Evolutionary conservation across 495 filamentous ascomycete genomes (phyloP), one percentile per base, ranked within the genome.

Genomic region (Podospora appendiculata): DNA sequence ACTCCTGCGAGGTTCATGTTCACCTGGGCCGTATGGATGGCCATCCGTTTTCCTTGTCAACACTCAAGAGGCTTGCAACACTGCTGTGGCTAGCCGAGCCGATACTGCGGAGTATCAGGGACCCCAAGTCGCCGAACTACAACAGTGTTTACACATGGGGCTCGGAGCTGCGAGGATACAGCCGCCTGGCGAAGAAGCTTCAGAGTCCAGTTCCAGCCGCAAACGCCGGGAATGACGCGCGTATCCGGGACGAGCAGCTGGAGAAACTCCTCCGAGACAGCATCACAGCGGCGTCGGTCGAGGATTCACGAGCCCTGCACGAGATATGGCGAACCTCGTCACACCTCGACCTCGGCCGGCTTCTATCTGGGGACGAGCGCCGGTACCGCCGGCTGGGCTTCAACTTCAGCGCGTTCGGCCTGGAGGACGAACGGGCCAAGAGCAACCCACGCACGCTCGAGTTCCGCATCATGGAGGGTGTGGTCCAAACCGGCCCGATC

Each of bases 381-480:
- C 58, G 47, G 46, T 60, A 59, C 51, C 55, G 63, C 4, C 54
- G 65, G 32, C 55, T 68, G 2, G 65, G 65, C 11, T 65, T 66
- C 57, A 68, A 68, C 47, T 68, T 68, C 35, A 68, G 65, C 47
- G 55, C 63, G 4, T 68, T 68, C 36, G 65, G 65, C 0, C 34
- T 56, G 32, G 65, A 68, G 32, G 65, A 68, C 39, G 61, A 64
- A 19, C 54, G 65, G 8, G 60, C 65, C 1, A 34, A 48, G n/a
- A 51, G 51, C 2, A 66, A 59, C 33, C 65, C 65, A 0, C 52
- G 60, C 17, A 68, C 65, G 0, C 45, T 68, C 38, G 65, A 68
- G 43, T 68, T 68, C 45, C 63, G 65, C 14, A 62, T 68, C 52
- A 66, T 68, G 60, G 65, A 68, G 14, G 65, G 65, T 3, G 62